phyloP scores from a whole-genome alignment of 2,329 filamentous ascomycete genomes.

The Cryphonectria japonica region DNA sequence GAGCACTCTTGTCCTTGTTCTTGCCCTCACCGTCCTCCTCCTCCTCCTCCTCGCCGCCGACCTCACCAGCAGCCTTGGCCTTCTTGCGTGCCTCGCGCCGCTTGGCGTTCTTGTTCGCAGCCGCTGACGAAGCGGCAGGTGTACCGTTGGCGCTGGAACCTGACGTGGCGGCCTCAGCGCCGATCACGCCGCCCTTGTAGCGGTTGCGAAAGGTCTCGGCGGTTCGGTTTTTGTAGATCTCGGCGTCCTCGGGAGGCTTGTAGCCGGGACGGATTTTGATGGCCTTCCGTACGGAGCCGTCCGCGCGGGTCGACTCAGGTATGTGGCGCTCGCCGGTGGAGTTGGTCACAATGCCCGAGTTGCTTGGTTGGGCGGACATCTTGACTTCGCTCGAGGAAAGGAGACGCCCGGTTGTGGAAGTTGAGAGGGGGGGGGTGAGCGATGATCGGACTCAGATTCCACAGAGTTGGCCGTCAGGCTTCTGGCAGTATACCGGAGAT shows the following conservation, averaged over 20 bases:
- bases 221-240: conserved; percentile 91
- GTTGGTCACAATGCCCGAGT: conserved; percentile 78
- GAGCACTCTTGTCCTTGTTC: conserved; percentile 33
- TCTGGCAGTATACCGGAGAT: neutral
- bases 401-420: neutral
- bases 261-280: conserved; percentile 95
- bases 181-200: conserved; percentile 29
- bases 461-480: neutral
- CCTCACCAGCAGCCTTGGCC: conserved; percentile 60
- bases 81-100: conserved; percentile 60
- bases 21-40: conserved; percentile 50
- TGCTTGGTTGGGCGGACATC: conserved; percentile 58
- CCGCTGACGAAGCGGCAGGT: conserved; percentile 43
- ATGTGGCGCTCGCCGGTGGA: conserved; percentile 85
- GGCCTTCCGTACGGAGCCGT: conserved; percentile 90
- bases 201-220: conserved; percentile 84
- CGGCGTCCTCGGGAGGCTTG: conserved; percentile 90
- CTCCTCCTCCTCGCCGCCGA: conserved; percentile 56
- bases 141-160: neutral
- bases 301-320: conserved; percentile 81
- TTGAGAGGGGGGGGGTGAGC: neutral
- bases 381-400: neutral
- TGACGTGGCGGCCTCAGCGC: conserved; percentile 43
- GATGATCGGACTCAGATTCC: neutral
- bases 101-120: conserved; percentile 87